Percentiles rank a stretch among this genome's conserved stretches.
phyloP scores from a whole-genome alignment of 768 basidiomycete genomes.

The Dictyophora rubrovolvata region DNA sequence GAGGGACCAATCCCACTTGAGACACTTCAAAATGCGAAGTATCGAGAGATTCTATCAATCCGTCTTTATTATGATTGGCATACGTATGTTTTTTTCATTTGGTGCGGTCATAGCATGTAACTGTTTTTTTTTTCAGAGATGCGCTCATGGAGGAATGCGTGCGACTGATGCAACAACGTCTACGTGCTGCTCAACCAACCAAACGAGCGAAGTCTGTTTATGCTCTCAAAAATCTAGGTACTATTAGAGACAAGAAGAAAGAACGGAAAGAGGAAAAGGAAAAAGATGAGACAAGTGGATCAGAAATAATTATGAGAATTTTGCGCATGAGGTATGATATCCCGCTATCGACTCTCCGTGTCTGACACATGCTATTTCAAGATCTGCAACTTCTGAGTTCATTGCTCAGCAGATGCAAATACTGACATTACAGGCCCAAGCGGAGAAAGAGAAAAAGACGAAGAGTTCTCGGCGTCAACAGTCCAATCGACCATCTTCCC shows the following conservation, averaged over 20 bases:
- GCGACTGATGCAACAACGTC: slow-evolving; percentile 83
- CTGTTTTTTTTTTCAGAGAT: slow-evolving; percentile 37
- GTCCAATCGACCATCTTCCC: background rate
- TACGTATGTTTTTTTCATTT: slow-evolving; percentile 46
- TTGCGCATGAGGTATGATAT: slow-evolving; percentile 76
- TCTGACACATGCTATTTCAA: slow-evolving; percentile 19
- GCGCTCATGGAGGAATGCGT: slow-evolving; percentile 92
- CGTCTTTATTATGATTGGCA: slow-evolving; percentile 95
- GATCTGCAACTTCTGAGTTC: slow-evolving; percentile 75
- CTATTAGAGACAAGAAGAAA: slow-evolving; percentile 87
- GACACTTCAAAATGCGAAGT: slow-evolving; percentile 86
- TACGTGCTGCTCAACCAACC: slow-evolving; percentile 62
- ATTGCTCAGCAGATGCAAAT: slow-evolving; percentile 81
- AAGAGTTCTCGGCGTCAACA: slow-evolving; percentile 13
- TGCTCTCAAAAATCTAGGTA: slow-evolving; percentile 87
- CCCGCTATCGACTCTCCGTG: slow-evolving; percentile 15
- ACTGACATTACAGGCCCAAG: slow-evolving; percentile 64
- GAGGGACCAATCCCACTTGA: slow-evolving; percentile 86
- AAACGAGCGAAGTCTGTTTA: slow-evolving; percentile 92
- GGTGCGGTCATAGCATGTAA: too few species aligned
- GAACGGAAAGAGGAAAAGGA: slow-evolving; percentile 82
- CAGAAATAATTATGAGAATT: slow-evolving; percentile 87
- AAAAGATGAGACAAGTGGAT: slow-evolving; percentile 43
- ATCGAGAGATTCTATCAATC: slow-evolving; percentile 82
- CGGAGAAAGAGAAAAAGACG: slow-evolving; percentile 68